phyloP scores from a whole-genome alignment of 2,329 filamentous ascomycete genomes.

The Decorospora gaudefroyi region DNA sequence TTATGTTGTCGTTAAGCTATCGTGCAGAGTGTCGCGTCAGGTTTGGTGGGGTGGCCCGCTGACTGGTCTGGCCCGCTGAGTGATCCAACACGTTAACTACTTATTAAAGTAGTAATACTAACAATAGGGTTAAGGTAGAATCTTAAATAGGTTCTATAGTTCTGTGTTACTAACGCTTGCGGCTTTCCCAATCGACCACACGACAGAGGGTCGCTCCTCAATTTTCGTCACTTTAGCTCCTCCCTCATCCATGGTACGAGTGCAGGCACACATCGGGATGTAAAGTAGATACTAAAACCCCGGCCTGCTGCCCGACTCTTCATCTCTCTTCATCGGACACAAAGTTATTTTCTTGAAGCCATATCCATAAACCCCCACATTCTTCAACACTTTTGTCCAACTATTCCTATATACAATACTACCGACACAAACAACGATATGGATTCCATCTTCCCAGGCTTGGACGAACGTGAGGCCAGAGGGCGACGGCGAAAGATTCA shows the following conservation, averaged over 20 bases:
- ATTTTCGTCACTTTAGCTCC: neutral
- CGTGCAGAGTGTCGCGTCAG: too few relatives aligned
- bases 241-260: neutral
- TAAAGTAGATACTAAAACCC: too few relatives aligned
- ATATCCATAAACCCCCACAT: neutral
- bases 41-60: too few relatives aligned
- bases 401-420: neutral
- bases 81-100: too few relatives aligned
- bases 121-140: too few relatives aligned
- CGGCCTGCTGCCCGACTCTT: neutral
- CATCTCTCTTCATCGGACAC: neutral
- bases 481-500: neutral
- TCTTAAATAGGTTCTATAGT: neutral
- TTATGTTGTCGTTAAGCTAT: too few relatives aligned
- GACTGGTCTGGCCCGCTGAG: too few relatives aligned
- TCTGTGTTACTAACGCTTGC: neutral
- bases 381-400: neutral
- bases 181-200: neutral
- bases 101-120: too few relatives aligned
- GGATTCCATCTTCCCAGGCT: neutral
- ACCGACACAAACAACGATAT: neutral
- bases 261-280: neutral
- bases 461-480: neutral
- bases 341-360: neutral
- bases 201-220: neutral